Base-by-base conservation (phyloP, 768 basidiomycete genomes). In the Termitomyces sp. region DNA sequence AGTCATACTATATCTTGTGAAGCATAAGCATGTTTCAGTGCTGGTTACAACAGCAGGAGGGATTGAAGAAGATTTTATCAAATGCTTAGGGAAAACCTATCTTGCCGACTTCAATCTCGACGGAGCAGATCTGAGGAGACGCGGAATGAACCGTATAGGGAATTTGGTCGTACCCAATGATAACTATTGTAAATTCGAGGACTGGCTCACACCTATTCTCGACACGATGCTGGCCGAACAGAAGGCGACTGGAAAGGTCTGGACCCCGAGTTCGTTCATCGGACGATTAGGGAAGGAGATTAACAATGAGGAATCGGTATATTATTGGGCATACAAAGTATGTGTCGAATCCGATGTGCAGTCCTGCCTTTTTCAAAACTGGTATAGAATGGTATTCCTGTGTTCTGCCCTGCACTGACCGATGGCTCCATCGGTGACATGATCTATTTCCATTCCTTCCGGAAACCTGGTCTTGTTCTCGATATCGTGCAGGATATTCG, bases 271-370 rank as follows among this genome's bases (percentile, higher is more conserved):
- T 69, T 81, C 85, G 15, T 94, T 99, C 69, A 97, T 98, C 65
- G 83, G 81, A 30, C 78, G 97, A 56, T 76, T 99, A n/a, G 97
- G 97, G 31, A 95, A 95, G 72, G 97, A 98, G 74, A 98, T 99
- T 60, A 80, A 97, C 70, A 87, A 98, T 70, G 97, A 98, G 75
- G 91, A 95, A 67, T 96, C 94, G 60, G 93, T 98, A 58, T 97
- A 98, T 69, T 98, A 98, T 70, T 99, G 97, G 97, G 95, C 95
- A 41, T 97, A 94, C 71, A 98, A 97, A 85, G 97, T 96, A 75
- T 11, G 59, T 56, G 75, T 67, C 53, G 65, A 61, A 33, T 46
- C 57, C 34, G 41, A 65, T 18, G 54, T 58, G 50, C 57, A 27
- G 22, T 39, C 49, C 39, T 18, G 34, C 57, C n/a, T 41, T 59